These are phyloP conservation scores for Chernovozyma sophiae-reginae DNA, from an alignment of 1,139 yeast genomes.

Conservation along the genomic window DNA sequence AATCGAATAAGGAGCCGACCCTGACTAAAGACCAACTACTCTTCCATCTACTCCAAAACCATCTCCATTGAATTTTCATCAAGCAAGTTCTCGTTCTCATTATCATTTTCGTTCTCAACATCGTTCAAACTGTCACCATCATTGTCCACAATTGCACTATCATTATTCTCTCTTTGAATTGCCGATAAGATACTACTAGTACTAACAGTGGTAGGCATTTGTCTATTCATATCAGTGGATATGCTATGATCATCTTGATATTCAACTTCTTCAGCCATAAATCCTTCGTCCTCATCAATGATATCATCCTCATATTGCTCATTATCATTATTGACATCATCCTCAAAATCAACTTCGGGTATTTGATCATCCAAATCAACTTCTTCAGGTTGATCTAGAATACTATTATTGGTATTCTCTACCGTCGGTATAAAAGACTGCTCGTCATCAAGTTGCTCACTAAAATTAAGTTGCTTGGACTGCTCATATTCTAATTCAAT, in stretches of 20 bases:
- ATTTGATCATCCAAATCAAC: constrained; percentile 47
- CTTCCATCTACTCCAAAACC: constrained; percentile 8
- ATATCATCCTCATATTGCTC: constrained; percentile 12
- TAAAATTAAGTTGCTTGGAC: constrained; percentile 13
- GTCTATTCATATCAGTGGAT: background rate
- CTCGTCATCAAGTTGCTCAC: constrained; percentile 10
- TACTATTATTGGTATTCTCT: constrained; percentile 10
- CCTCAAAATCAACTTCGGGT: constrained; percentile 36
- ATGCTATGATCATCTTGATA: constrained; percentile 47
- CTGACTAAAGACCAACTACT: too few species aligned
- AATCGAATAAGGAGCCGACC: too few species aligned
- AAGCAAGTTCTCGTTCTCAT: constrained; percentile 26
- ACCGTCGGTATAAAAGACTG: constrained; percentile 10
- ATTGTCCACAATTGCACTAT: constrained; percentile 3
- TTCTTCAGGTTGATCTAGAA: constrained; percentile 13
- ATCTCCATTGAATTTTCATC: constrained; percentile 7
- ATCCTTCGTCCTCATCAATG: constrained; percentile 34
- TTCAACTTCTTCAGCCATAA: constrained; percentile 59
- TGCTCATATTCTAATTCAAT: constrained; percentile 36
- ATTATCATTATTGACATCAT: constrained; percentile 14
- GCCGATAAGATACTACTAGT: constrained; percentile 19
- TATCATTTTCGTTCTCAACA: constrained; percentile 5
- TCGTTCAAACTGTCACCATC: constrained; percentile 6
- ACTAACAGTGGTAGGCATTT: constrained; percentile 9
- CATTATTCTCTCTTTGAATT: constrained; percentile 6